phyloP scores from a whole-genome alignment of 345 rosid genomes.

The Eucalyptus erythrocorys region DNA sequence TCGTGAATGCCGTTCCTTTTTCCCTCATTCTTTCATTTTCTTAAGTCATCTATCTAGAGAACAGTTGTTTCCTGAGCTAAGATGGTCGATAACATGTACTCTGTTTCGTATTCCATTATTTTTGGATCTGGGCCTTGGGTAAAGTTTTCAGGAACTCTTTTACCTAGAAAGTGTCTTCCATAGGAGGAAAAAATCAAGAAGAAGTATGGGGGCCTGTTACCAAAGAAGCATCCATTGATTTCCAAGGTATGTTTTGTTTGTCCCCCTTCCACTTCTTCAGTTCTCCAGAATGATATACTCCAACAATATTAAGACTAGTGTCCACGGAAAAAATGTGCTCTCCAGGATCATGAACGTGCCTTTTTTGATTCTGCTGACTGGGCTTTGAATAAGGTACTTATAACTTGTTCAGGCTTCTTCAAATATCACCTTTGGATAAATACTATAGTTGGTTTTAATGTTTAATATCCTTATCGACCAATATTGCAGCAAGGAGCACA shows the following conservation, averaged over 20 bases:
- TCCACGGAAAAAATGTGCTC: neutral
- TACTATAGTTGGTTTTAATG: neutral
- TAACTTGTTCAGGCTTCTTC: neutral
- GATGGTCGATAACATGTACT: neutral
- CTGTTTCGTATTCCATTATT: neutral
- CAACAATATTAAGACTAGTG: neutral
- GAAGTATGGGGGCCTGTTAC: constrained; percentile 63
- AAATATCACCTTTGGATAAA: neutral
- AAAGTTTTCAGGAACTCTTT: neutral
- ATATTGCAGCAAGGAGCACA: constrained; percentile 54
- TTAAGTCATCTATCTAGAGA: neutral
- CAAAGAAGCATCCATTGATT: constrained; percentile 67
- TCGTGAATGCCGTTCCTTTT: neutral
- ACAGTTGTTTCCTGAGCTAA: neutral
- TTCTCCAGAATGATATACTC: neutral
- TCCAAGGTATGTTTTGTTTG: constrained; percentile 36
- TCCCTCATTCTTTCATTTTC: neutral
- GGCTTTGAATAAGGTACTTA: constrained; percentile 74
- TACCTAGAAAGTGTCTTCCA: neutral
- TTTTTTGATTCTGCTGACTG: constrained; percentile 94
- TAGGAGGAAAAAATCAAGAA: constrained; percentile 59
- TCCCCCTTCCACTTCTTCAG: neutral
- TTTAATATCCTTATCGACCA: neutral
- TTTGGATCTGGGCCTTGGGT: neutral
- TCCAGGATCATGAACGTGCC: constrained; percentile 77